Base-by-base conservation (phyloP, 495 filamentous ascomycete species). In the Poronia punctata region DNA sequence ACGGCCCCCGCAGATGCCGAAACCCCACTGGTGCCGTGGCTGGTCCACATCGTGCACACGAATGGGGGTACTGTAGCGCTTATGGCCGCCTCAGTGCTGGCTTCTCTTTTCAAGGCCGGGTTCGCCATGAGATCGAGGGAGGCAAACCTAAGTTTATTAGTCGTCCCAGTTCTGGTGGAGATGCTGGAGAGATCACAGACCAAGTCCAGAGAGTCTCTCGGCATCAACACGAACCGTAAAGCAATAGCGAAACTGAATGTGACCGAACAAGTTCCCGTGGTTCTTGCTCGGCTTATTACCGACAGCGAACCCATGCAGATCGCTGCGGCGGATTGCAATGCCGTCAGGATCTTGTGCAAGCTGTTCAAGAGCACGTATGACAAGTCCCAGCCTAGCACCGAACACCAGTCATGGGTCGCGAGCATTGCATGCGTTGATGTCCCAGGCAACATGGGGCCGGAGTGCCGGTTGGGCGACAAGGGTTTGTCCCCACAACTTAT, bases 1-100 rank as follows among this genome's bases (percentile, higher is more conserved):
- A 22, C 42, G 2, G 56, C 70, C 6, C 40, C 63, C 1, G 79
- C 83, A 29, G 79, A 87, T 6, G 74, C 80, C 11, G 90, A 95
- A 48, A 93, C 78, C 43, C 75, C 83, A 14, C 60, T 97, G 8
- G 74, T 94, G 27, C 78, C 82, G 8, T 96, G 88, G 84, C 76
- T 98, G 9, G 74, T 96, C 19, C 68, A 77, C 38, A 56, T 86
- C 10, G 71, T 82, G 18, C 72, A 86, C 47, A 74, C 75, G 9
- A 72, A 77, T 35, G 62, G 61, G 30, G 80, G 79, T 6, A 66
- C 81, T 50, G 73, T 77, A 21, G 75, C 86, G 18, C 61, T 95
- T 35, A 82, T 82, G 72, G 84, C 93, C n/a, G 78, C 83, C 12
- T 82, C 80, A 28, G 67, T 95, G 2, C 68, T 95, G 25, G 79